Evolutionary conservation across 208 protist species (phyloP).

Genomic region (Zelonia costaricensis): DNA sequence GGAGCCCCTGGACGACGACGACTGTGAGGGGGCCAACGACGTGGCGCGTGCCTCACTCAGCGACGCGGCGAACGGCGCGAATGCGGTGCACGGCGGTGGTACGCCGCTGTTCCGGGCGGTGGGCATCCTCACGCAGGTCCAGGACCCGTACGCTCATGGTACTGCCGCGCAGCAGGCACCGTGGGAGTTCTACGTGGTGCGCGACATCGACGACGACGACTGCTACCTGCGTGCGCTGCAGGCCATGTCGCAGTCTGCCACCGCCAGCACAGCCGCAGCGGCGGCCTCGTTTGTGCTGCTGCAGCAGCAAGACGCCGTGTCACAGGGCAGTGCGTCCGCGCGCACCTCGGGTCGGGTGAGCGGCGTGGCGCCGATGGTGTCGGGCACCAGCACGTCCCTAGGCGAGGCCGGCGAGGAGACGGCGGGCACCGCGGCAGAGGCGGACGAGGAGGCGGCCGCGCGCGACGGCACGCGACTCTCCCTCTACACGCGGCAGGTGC

Average conservation of each 20-base stretch:
- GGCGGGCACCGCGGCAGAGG: constrained; percentile 16
- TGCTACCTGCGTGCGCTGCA: constrained; percentile 47
- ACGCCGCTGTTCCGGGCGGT: constrained; percentile 41
- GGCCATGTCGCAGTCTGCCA: constrained; percentile 43
- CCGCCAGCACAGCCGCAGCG: not conserved
- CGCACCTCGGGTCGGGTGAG: not conserved
- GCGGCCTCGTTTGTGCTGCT: constrained; percentile 15
- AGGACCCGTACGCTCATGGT: constrained; percentile 36
- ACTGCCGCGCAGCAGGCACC: constrained; percentile 42
- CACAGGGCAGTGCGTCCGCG: not conserved
- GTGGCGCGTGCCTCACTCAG: constrained; percentile 2
- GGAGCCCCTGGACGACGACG: constrained; percentile 19
- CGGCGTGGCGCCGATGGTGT: not conserved
- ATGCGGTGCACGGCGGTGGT: not conserved
- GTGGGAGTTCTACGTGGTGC: constrained; percentile 85
- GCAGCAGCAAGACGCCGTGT: not conserved
- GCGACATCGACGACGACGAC: constrained; percentile 63
- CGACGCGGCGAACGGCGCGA: not conserved
- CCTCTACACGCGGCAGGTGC: constrained; percentile 60
- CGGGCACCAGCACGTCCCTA: not conserved
- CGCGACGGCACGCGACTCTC: constrained; percentile 45
- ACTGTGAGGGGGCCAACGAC: not conserved
- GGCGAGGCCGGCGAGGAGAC: constrained; percentile 17
- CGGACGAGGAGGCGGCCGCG: constrained; percentile 29
- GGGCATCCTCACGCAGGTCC: constrained; percentile 80